A percentile compares a stretch with the other conserved stretches of the same genome.
phyloP scores from a whole-genome alignment of 768 basidiomycete species.

The Pholiota conissans region DNA sequence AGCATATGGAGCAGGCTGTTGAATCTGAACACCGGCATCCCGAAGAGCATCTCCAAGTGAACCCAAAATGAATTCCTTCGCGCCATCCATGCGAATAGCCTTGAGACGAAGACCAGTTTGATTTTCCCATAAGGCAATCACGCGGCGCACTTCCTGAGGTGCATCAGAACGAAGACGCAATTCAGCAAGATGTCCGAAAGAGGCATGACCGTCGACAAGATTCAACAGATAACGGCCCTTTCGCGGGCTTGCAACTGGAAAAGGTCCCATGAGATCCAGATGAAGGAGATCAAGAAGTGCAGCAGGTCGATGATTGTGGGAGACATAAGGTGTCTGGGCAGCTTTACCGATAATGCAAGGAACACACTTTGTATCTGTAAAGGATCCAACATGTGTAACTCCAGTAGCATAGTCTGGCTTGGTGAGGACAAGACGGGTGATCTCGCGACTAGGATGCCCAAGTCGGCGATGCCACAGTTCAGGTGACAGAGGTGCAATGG shows the following conservation, averaged over 20 bases:
- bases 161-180: not conserved
- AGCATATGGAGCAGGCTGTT: conserved; percentile 11
- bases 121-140: not conserved
- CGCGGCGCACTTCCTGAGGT: not conserved
- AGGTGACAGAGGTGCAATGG: not conserved
- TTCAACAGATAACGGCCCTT: not conserved
- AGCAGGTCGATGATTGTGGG: not conserved
- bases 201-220: not conserved
- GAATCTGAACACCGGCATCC: conserved; percentile 8
- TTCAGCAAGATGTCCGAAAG: not conserved
- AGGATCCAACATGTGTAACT: not conserved
- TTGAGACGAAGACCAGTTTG: conserved; percentile 2
- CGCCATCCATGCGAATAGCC: conserved; percentile 18
- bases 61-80: conserved; percentile 14
- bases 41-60: conserved; percentile 4
- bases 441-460: conserved; percentile 12
- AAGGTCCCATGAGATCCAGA: conserved; percentile 1
- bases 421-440: conserved; percentile 9
- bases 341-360: conserved; percentile 1
- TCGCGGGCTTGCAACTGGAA: not conserved
- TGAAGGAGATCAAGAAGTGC: not conserved
- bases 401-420: conserved; percentile 11
- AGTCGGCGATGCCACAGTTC: conserved; percentile 15
- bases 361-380: not conserved
- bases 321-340: not conserved